These are phyloP conservation scores for Russula sp. DNA, from an alignment of 768 basidiomycete genomes.

Conservation along the genomic window DNA sequence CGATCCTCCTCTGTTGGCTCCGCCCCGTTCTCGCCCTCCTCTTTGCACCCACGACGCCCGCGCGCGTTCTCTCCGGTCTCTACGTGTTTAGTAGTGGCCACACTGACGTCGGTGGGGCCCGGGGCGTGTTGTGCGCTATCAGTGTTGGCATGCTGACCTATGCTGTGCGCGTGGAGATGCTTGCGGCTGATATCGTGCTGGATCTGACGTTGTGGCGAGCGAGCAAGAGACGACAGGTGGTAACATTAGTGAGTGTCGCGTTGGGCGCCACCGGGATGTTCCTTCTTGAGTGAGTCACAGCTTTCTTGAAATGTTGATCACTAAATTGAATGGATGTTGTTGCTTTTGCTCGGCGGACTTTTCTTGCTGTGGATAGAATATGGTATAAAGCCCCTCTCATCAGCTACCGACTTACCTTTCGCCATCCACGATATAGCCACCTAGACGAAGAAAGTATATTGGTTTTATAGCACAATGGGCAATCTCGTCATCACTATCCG, in stretches of 20 bases:
- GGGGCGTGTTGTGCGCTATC: constrained; percentile 77
- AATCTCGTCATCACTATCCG: not conserved
- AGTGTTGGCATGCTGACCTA: constrained; percentile 84
- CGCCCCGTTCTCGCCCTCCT: constrained; percentile 54
- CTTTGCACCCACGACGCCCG: constrained; percentile 73
- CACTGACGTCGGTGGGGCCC: not conserved
- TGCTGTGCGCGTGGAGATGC: constrained; percentile 81
- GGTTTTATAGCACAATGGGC: not conserved
- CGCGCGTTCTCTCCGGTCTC: constrained; percentile 62
- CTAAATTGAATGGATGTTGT: not conserved
- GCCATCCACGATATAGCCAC: not conserved
- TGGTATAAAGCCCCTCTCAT: not conserved
- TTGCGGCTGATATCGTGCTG: constrained; percentile 81
- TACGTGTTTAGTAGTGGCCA: constrained; percentile 39
- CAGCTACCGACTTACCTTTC: not conserved
- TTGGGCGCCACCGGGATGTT: constrained; percentile 65
- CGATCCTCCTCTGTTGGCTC: constrained; percentile 37
- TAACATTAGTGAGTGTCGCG: constrained; percentile 59
- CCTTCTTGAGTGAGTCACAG: constrained; percentile 46
- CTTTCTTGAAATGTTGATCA: not conserved
- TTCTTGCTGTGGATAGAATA: constrained; percentile 1
- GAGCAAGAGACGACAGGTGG: constrained; percentile 42
- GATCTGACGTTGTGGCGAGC: constrained; percentile 53
- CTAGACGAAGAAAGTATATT: not conserved
- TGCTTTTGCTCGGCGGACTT: constrained; percentile 3